Evolutionary conservation across 2,329 filamentous ascomycete genomes (phyloP).

Genomic region (Alternaria panax): DNA sequence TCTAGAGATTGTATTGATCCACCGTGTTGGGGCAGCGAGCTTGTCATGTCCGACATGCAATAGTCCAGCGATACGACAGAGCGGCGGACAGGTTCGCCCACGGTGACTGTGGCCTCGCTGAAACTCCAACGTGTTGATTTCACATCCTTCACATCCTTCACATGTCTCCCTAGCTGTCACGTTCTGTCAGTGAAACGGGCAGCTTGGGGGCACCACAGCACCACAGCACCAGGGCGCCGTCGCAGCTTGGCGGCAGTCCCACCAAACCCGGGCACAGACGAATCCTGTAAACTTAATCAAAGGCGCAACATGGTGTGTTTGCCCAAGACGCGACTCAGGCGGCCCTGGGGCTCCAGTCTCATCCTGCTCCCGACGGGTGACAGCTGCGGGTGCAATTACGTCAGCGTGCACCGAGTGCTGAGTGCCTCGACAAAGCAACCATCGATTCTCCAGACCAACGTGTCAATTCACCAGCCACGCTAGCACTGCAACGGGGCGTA

Average conservation of each 20-base stretch:
- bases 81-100: too few species aligned
- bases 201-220: neutral
- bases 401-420: neutral
- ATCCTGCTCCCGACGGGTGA: neutral
- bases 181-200: slow-evolving; percentile 13
- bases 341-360: slow-evolving; percentile 1
- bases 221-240: slow-evolving; percentile 2
- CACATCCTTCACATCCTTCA: too few species aligned
- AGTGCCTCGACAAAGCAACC: neutral
- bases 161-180: neutral
- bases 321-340: slow-evolving; percentile 7
- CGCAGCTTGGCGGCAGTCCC: slow-evolving; percentile 12
- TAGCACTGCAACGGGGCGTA: slow-evolving; percentile 1
- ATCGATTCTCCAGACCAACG: neutral
- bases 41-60: slow-evolving; percentile 11
- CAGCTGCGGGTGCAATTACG: neutral
- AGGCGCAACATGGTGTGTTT: slow-evolving; percentile 9
- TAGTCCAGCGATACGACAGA: neutral
- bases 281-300: slow-evolving; percentile 1
- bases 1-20: slow-evolving; percentile 12
- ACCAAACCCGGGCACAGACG: slow-evolving; percentile 12
- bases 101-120: neutral
- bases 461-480: neutral
- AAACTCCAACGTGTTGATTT: neutral
- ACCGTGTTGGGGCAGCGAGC: slow-evolving; percentile 19